Conservation (phyloP, 164 flowering plant species). For the Amborella trichopoda region DNA sequence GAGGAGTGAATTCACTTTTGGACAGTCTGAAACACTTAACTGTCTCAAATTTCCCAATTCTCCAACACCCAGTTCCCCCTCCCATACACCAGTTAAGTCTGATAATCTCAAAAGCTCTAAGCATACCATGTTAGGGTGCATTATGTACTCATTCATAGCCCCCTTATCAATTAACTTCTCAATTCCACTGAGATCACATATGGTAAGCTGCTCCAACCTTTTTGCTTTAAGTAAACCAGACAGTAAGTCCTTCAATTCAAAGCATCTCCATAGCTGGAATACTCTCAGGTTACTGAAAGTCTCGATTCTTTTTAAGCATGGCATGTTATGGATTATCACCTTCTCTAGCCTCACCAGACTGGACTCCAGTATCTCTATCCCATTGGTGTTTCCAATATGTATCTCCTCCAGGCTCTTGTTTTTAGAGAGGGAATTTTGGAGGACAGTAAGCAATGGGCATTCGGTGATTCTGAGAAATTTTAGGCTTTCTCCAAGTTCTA, state of each 20-base stretch:
- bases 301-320: neutral
- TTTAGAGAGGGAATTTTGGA: neutral
- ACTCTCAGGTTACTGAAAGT: neutral
- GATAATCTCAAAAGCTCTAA: neutral
- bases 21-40: neutral
- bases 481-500: neutral
- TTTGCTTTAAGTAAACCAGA: neutral
- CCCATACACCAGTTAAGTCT: neutral
- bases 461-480: neutral
- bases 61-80: neutral
- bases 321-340: neutral
- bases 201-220: neutral
- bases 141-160: neutral
- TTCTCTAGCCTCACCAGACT: neutral
- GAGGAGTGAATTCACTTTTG: constrained; percentile 1
- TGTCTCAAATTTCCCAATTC: neutral
- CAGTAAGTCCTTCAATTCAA: neutral
- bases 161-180: neutral
- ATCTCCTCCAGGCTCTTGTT: neutral
- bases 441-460: neutral
- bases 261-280: constrained; percentile 1
- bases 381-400: neutral
- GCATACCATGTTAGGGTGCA: neutral
- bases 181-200: neutral
- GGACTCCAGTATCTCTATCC: neutral